Base-by-base conservation (phyloP, 164 flowering plant genomes). In the Chimonanthus praecox region DNA sequence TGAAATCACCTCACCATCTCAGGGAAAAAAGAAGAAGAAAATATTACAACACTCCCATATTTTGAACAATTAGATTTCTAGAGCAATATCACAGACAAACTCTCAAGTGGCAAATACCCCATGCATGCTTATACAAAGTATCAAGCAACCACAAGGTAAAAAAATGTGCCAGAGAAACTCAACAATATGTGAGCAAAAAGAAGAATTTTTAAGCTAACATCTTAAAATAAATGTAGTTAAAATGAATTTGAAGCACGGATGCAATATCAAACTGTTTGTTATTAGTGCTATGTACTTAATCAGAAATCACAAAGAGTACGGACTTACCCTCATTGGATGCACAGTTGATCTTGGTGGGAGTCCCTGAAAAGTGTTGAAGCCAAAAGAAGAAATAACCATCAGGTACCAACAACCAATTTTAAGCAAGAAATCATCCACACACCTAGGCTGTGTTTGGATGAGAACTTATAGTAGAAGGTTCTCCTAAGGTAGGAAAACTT, bases 291-390 rank as follows among this genome's bases (percentile, higher is more conserved):
- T n/a, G 67, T 70, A 76, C 68, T 70, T 72, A 74, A 75, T 71
- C 68, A 79, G 62, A 46, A 71, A 47, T 64, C 63, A 69, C 6
- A n/a, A n/a, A 83, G 54, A 74, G 69, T 71, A 80, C 69, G 81
- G 71, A 88, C 97, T 88, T 72, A 96, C 99, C 87, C 99, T 89
- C 99, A 96, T 96, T 60, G 99, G 99, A 84, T 96, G 98, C 71
- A 96, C 99, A 5, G 91, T 75, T 47, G 99, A 89, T 84, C 98
- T 87, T 74, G 99, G 99, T 76, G 99, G 99, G 75, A 89, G 87
- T n/a, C 95, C 99, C 99, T 96, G 97, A 72, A 80, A 54, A 87
- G 73, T 46, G 50, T 54, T 49, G n/a, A 68, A 46, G 54, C 10
- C 47, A 48, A 72, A 43, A 71, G 51, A 70, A 75, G 50, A 43